These are phyloP conservation scores for Bipolaris sorokiniana DNA, from an alignment of 2,329 filamentous ascomycete genomes.

Conservation along the genomic window DNA sequence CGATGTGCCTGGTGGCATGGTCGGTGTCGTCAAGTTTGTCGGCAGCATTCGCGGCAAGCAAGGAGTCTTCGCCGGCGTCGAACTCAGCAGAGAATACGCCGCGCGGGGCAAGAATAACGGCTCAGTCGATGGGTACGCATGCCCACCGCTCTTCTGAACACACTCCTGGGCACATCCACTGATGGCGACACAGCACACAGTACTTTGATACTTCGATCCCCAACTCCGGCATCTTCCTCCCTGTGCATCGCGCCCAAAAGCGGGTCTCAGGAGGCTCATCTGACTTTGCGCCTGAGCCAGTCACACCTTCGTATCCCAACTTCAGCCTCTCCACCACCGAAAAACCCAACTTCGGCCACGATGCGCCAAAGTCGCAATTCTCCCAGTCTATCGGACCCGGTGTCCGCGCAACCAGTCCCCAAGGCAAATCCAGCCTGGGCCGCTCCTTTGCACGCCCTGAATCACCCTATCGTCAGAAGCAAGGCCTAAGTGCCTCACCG, in stretches of 20 bases:
- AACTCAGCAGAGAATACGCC: slow-evolving; percentile 81
- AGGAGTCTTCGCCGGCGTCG: slow-evolving; percentile 89
- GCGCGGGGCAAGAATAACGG: slow-evolving; percentile 91
- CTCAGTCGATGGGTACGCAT: slow-evolving; percentile 85
- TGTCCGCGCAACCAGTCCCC: slow-evolving; percentile 70
- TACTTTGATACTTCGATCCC: slow-evolving; percentile 84
- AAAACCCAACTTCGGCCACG: slow-evolving; percentile 46
- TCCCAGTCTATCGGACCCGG: slow-evolving; percentile 85
- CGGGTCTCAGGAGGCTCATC: slow-evolving; percentile 64
- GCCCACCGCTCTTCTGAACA: not conserved
- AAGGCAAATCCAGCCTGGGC: slow-evolving; percentile 66
- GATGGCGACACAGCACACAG: slow-evolving; percentile 51
- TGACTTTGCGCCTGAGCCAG: slow-evolving; percentile 70
- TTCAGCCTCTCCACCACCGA: slow-evolving; percentile 65
- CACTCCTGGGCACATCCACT: slow-evolving; percentile 13
- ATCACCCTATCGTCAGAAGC: slow-evolving; percentile 75
- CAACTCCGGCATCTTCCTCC: slow-evolving; percentile 92
- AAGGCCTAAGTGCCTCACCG: slow-evolving; percentile 51
- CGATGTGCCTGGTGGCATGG: slow-evolving; percentile 92
- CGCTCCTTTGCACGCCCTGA: slow-evolving; percentile 87
- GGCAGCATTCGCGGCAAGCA: slow-evolving; percentile 87
- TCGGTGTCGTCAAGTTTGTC: slow-evolving; percentile 86
- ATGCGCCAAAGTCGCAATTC: slow-evolving; percentile 78
- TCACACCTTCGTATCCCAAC: slow-evolving; percentile 64
- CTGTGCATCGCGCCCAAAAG: slow-evolving; percentile 77